Evolutionary conservation across 2,329 filamentous ascomycete genomes (phyloP), one percentile per base, ranked within the genome.

Genomic region (Aureobasidium mangrovei): DNA sequence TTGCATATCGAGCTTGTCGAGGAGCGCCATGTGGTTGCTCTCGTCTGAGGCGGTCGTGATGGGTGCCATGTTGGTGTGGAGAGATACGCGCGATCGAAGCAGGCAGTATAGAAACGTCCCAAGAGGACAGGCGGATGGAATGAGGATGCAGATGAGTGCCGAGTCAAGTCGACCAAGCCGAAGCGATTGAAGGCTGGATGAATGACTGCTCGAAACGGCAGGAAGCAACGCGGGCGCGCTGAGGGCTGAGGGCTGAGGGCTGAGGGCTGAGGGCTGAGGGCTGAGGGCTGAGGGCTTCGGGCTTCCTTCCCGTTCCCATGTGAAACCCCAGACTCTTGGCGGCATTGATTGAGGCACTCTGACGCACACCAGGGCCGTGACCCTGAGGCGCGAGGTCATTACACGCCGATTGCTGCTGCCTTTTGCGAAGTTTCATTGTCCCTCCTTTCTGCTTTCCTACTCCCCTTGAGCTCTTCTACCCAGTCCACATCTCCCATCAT

Each of bases 1-100:
- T 69, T 93, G 85, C 65, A 96, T 89, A 76, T 98, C 93, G 65
- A 97, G 87, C 68, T 87, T 77, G 71, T 96, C 89, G 62, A 98
- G 84, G 58, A 97, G 85, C 62, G 82, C 80, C 69, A 88, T 86
- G 67, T 97, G 91, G 44, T 71, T 76, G 58, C 85, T 85, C 59
- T 93, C 85, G 68, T 88, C 87, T 61, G 88, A 86, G 51, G 82
- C 83, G 1, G 83, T 80, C 6, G 82, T 84, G 39, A 85, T 77
- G 71, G 73, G 78, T 64, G 75, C 75, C 78, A 79, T 84, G 54
- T 24, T 40, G 41, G 28, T 28, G 18, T 18, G 18, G 18, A 18
- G 18, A 18, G 18, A 18, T 18, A 18, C 18, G 18, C 18, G 18
- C 18, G 18, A 18, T 18, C 18, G 18, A 18, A 18, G 18, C 18